These are phyloP conservation scores for Capsella rubella DNA, from an alignment of 441 rosid genomes.

Conservation along the genomic window DNA sequence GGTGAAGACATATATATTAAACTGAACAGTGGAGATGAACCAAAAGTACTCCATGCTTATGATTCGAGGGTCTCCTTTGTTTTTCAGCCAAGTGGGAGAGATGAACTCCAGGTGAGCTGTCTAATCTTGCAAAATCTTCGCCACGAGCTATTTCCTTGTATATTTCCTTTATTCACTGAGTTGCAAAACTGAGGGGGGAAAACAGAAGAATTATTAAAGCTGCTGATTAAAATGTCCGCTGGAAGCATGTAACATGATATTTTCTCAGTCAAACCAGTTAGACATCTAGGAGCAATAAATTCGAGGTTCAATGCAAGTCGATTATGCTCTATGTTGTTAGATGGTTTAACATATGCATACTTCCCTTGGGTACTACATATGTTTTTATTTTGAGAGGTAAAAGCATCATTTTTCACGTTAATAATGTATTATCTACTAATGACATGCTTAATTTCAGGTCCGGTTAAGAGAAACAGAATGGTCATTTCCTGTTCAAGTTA, in stretches of 20 bases:
- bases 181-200: constrained; percentile 18
- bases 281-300: constrained; percentile 28
- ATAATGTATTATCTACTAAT: constrained; percentile 30
- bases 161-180: constrained; percentile 14
- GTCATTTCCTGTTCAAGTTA: constrained; percentile 91
- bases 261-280: constrained; percentile 23
- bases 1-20: constrained; percentile 83
- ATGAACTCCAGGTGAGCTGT: constrained; percentile 86
- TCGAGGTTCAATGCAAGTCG: constrained; percentile 10
- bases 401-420: constrained; percentile 23
- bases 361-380: constrained; percentile 16
- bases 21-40: constrained; percentile 79
- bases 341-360: constrained; percentile 26
- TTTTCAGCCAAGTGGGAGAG: constrained; percentile 63
- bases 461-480: constrained; percentile 84
- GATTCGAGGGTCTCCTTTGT: constrained; percentile 87
- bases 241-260: constrained; percentile 31
- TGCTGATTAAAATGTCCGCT: constrained; percentile 13
- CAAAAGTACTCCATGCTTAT: constrained; percentile 78
- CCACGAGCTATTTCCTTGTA: constrained; percentile 17
- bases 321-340: constrained; percentile 26
- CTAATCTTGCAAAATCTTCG: constrained; percentile 25
- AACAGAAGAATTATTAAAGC: background rate
- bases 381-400: constrained; percentile 29
- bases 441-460: constrained; percentile 56